These are phyloP conservation scores for Geosmithia morbida DNA, from an alignment of 2,329 filamentous ascomycete species.

Conservation along the genomic window DNA sequence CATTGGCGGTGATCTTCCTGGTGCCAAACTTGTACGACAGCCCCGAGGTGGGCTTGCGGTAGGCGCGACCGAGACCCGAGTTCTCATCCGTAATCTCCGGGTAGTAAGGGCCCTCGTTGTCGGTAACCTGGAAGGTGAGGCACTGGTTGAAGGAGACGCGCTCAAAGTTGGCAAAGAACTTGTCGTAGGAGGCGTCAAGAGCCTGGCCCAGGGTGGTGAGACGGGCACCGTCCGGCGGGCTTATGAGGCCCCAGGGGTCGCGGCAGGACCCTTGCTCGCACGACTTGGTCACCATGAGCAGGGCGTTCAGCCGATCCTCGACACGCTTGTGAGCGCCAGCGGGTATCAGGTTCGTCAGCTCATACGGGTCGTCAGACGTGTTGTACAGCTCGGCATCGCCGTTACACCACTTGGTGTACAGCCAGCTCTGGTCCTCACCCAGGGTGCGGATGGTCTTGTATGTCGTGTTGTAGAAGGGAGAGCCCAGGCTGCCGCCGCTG, in stretches of 20 bases:
- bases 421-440: slow-evolving; percentile 7
- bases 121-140: background rate
- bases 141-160: background rate
- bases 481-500: background rate
- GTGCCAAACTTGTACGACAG: background rate
- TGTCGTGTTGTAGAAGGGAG: slow-evolving; percentile 7
- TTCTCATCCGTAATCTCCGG: background rate
- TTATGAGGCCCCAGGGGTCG: slow-evolving; percentile 8
- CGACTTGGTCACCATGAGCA: slow-evolving; percentile 12
- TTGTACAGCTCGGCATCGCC: slow-evolving; percentile 16
- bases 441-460: slow-evolving; percentile 14
- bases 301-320: slow-evolving; percentile 8
- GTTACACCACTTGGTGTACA: slow-evolving; percentile 15
- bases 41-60: background rate
- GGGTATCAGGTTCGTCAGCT: slow-evolving; percentile 3
- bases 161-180: background rate
- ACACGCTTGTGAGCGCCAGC: slow-evolving; percentile 4
- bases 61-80: background rate
- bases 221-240: background rate
- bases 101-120: background rate
- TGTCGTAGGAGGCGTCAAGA: background rate
- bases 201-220: background rate
- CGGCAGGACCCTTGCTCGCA: slow-evolving; percentile 9
- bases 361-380: slow-evolving; percentile 7
- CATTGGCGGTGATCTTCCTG: background rate